Conservation (phyloP, 768 basidiomycete species). For the Butyriboletus loyo region DNA sequence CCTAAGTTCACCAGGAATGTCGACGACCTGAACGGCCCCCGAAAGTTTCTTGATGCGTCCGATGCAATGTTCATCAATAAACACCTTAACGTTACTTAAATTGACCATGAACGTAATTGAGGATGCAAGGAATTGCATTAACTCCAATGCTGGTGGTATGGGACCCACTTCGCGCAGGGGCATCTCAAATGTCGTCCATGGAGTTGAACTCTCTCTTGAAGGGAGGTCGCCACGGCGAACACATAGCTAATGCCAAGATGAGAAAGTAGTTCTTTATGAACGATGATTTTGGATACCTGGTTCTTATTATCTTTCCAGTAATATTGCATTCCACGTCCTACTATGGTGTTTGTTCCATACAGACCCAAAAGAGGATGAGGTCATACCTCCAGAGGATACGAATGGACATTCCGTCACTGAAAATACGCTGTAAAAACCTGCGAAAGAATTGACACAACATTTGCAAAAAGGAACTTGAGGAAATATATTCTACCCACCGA, state of each 20-base stretch:
- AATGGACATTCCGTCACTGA: conserved; percentile 45
- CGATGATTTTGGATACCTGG: not conserved
- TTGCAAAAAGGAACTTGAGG: no score
- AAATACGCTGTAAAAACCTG: conserved; percentile 78
- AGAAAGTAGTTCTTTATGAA: not conserved
- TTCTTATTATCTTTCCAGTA: not conserved
- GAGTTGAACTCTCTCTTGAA: conserved; percentile 13
- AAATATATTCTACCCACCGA: conserved; percentile 43
- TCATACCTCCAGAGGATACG: not conserved
- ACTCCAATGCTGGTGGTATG: conserved; percentile 75
- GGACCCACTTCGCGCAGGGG: conserved; percentile 69
- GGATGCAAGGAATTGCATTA: conserved; percentile 85
- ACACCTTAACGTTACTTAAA: conserved; percentile 70
- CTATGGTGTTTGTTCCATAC: not conserved
- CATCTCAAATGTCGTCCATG: conserved; percentile 89
- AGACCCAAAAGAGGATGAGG: not conserved
- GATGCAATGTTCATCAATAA: conserved; percentile 69
- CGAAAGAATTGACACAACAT: no score
- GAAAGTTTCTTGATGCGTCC: conserved; percentile 58
- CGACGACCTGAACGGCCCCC: conserved; percentile 45
- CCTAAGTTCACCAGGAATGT: conserved; percentile 52
- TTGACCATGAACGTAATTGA: conserved; percentile 89
- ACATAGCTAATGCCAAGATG: not conserved
- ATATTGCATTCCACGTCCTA: not conserved
- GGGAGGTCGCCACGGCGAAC: not conserved